Evolutionary conservation across 129 eudicot genomes (phyloP), one percentile per base, ranked within the genome.

Genomic region (Artemisia argyi): DNA sequence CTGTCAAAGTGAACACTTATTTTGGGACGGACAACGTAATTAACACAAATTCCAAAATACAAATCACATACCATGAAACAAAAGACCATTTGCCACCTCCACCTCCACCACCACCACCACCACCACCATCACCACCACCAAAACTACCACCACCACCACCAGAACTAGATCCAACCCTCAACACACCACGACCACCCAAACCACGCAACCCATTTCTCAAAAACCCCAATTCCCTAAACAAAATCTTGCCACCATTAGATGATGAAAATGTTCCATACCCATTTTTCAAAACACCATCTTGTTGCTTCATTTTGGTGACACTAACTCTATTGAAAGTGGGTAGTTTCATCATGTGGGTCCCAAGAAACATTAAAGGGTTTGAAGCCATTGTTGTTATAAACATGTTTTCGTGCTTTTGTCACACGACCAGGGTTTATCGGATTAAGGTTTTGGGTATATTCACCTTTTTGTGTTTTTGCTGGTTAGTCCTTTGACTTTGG

Each of bases 41-140:
- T 22, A 48, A 54, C 11, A 63, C 65, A 47, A 48, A 19, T 19
- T 12, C 32, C 70, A 18, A 24, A 22, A 6, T 6, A 9, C 10
- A 61, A 61, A 12, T 61, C 26, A 48, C 5, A 59, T 86, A 88
- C 97, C 96, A 88, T 7, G 91, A 72, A 72, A 86, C 50, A 42
- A 84, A 67, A 48, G 91, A 83, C 86, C 88, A 74, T 13, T 84
- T 88, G 24, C 65, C 68, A 51, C 84, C 86, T 46, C 78, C 84
- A 3, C 66, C 87, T 0, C 65, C 84, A 7, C 80, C 86, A 0
- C 61, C 81, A 7, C 82, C 77, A 2, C 80, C 75, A 0, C 77
- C 73, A 15, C 80, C 68, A 1, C 80, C 79, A 11, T 56, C 69
- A 39, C 78, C 24, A 12, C 87, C 81, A 1, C 77, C 83, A 19